phyloP scores from a whole-genome alignment of 1,284 basidiomycete species.

The Afroboletus lepidellus region DNA sequence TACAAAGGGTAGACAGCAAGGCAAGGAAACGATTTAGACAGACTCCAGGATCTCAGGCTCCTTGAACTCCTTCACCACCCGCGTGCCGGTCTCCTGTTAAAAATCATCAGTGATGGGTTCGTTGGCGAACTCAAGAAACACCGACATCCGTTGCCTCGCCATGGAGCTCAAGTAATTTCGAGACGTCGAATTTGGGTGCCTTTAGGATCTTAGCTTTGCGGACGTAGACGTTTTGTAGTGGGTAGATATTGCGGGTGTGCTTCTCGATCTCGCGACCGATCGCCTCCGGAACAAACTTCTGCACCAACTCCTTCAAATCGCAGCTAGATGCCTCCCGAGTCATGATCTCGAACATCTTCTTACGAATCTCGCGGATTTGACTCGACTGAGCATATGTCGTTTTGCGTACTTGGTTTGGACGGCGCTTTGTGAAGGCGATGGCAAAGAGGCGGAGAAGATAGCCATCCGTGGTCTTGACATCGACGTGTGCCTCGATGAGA shows the following conservation, averaged over 20 bases:
- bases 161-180: conserved; percentile 94
- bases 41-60: conserved; percentile 86
- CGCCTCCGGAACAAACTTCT: conserved; percentile 99
- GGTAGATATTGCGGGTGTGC: conserved; percentile 94
- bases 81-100: conserved; percentile 81
- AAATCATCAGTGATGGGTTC: conserved; percentile 7
- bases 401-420: conserved; percentile 96
- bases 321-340: conserved; percentile 93
- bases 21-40: conserved; percentile 55
- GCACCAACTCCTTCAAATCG: conserved; percentile 96
- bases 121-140: conserved; percentile 22
- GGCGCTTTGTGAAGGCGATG: conserved; percentile 98
- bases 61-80: conserved; percentile 89
- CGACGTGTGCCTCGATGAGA: conserved; percentile 97
- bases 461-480: conserved; percentile 99
- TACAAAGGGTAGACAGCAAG: conserved; percentile 40
- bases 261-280: conserved; percentile 99
- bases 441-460: conserved; percentile 99
- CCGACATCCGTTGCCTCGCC: conserved; percentile 89
- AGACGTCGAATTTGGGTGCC: conserved; percentile 94
- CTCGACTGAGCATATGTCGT: conserved; percentile 97
- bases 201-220: conserved; percentile 99
- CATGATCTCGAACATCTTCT: conserved; percentile 99
- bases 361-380: conserved; percentile 97
- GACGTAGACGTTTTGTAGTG: conserved; percentile 97